Evolutionary conservation across 306 rosid genomes (phyloP), one percentile per base, ranked within the genome.

Genomic region (Gleditsia sinensis): DNA sequence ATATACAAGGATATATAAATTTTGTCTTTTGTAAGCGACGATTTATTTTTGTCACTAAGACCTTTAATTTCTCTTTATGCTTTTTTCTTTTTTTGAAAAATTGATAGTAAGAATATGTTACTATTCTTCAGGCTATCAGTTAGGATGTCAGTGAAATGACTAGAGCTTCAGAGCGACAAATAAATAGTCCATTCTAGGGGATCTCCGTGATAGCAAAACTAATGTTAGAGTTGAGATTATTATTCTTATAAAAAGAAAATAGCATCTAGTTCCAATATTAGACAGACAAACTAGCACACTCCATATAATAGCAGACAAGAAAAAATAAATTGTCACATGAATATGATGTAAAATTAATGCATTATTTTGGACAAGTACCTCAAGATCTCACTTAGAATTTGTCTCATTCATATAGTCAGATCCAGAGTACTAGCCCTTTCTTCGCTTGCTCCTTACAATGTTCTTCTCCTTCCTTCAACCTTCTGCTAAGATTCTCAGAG

Each of bases 321-420:
- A 14, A 67, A 54, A 67, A 72, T 66, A 67, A 51, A 37, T 1
- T 75, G 81, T 79, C 81, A 76, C 67, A 61, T 67, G 45, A 67
- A 55, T 67, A 72, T 60, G 57, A 68, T 37, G 46, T 72, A 82
- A 16, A 62, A 36, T 11, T 62, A 11, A 54, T 81, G 83, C 82
- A 67, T 64, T 13, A 42, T 70, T 62, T 70, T 55, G 84, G 85
- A 80, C 85, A 88, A 82, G 82, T 86, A 88, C 90, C 84, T 85
- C 87, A 85, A 80, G 79, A 89, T 94, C 97, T 86, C 90, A 91
- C 96, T 91, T 84, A 86, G 86, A 89, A 86, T 85, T 86, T 81
- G 78, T 75, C 83, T 40, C 75, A 86, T 85, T 94, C 97, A 90
- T 80, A 85, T 81, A 77, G 91, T 86, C 87, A 91, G 97, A 94